Evolutionary conservation across 164 flowering plant species (phyloP).

Genomic region (Vitis labrusca): DNA sequence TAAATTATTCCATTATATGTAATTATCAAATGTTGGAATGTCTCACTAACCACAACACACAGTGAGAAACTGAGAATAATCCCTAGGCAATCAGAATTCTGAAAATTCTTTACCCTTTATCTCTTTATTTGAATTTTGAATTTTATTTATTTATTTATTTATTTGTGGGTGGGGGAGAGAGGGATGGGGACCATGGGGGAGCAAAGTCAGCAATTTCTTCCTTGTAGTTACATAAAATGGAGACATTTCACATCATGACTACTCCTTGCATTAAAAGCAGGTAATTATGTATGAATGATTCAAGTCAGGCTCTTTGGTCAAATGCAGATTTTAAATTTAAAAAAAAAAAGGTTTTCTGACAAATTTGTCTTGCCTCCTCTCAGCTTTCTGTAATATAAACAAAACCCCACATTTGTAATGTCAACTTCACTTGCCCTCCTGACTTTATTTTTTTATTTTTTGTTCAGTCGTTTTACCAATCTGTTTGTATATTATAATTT

Average conservation of each 20-base stretch:
- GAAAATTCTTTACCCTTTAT: no score
- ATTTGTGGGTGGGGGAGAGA: background rate
- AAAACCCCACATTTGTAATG: background rate
- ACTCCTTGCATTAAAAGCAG: constrained; percentile 11
- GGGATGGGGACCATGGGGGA: background rate
- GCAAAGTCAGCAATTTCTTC: background rate
- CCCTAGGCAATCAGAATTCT: no score
- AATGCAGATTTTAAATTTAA: background rate
- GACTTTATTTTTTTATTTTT: no score
- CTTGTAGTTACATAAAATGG: background rate
- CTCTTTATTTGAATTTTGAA: no score
- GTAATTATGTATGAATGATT: constrained; percentile 31
- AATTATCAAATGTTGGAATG: no score
- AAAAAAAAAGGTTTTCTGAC: background rate
- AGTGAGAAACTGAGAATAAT: no score
- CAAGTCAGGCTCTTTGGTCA: constrained; percentile 14
- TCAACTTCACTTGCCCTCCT: background rate
- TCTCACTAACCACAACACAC: no score
- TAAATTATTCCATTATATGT: no score
- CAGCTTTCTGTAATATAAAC: background rate
- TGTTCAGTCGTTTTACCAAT: no score
- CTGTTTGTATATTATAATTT: no score
- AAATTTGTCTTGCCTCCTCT: background rate
- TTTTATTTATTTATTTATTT: no score
- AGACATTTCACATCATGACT: constrained; percentile 9